Evolutionary conservation across 2,329 filamentous ascomycete genomes (phyloP).

Genomic region (Knufia petricola): DNA sequence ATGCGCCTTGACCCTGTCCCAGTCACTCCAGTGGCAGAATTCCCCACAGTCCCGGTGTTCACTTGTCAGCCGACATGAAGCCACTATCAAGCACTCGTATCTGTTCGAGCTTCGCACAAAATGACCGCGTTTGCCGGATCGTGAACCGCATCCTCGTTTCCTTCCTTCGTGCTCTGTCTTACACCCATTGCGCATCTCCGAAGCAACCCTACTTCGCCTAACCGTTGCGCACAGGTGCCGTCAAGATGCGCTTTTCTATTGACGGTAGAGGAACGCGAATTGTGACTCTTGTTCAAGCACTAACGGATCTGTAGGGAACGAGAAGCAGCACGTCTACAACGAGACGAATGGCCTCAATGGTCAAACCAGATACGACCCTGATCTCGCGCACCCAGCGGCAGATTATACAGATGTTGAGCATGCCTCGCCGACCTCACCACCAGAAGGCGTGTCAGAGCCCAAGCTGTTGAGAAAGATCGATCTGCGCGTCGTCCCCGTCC

Average conservation of each 20-base stretch:
- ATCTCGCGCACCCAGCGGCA: conserved; percentile 21
- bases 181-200: neutral
- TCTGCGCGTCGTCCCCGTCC: conserved; percentile 58
- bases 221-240: neutral
- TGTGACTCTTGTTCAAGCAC: neutral
- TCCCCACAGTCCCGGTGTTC: neutral
- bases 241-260: conserved; percentile 16
- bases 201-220: neutral
- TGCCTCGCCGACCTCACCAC: conserved; percentile 12
- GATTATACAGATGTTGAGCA: conserved; percentile 11
- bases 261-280: conserved; percentile 13
- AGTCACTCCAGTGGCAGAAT: neutral
- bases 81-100: neutral
- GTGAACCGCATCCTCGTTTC: neutral
- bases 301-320: conserved; percentile 6
- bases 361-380: conserved; percentile 21
- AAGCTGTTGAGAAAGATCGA: conserved; percentile 62
- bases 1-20: neutral
- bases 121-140: neutral
- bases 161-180: neutral
- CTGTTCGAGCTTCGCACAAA: neutral
- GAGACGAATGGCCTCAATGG: conserved; percentile 12
- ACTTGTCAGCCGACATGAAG: neutral
- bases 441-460: conserved; percentile 37
- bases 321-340: conserved; percentile 17